A percentile compares a stretch with the other conserved stretches of the same genome.
Evolutionary conservation across 768 basidiomycete species (phyloP).

Genomic region (Cyclocybe aegerita): DNA sequence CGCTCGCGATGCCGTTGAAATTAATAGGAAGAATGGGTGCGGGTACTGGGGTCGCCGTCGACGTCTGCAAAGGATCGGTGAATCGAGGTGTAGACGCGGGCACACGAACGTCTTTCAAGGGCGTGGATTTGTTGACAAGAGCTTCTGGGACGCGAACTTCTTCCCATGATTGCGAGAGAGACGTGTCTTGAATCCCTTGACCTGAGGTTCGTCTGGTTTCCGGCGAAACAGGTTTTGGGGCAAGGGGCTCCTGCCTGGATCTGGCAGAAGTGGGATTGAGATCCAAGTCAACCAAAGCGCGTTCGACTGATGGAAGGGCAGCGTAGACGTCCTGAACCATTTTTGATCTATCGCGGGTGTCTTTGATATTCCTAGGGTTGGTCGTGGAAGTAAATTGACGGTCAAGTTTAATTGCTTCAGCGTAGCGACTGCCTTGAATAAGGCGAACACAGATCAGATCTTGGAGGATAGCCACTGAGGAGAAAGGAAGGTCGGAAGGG

Average conservation of each 20-base stretch:
- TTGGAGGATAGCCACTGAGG: constrained; percentile 60
- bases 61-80: constrained; percentile 23
- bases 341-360: constrained; percentile 56
- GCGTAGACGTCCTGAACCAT: constrained; percentile 72
- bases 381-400: constrained; percentile 53
- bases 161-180: constrained; percentile 66
- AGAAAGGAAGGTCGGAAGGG: constrained; percentile 42
- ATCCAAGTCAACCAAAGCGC: constrained; percentile 52
- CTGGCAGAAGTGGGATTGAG: constrained; percentile 11
- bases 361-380: constrained; percentile 33
- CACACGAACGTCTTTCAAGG: constrained; percentile 22
- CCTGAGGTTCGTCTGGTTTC: constrained; percentile 2
- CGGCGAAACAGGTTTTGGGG: constrained; percentile 12
- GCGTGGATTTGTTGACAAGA: constrained; percentile 22
- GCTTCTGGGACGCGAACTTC: constrained; percentile 37
- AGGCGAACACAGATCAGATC: constrained; percentile 80
- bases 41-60: constrained; percentile 16
- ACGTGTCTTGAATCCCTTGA: constrained; percentile 24
- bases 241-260: constrained; percentile 6
- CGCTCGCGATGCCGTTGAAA: constrained; percentile 15
- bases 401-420: constrained; percentile 77
- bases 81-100: constrained; percentile 33
- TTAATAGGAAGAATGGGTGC: constrained; percentile 22
- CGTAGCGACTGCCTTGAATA: constrained; percentile 67
- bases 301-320: constrained; percentile 62